These are phyloP conservation scores for Soucietia sequanensis DNA, from an alignment of 805 yeast species.

Conservation along the genomic window DNA sequence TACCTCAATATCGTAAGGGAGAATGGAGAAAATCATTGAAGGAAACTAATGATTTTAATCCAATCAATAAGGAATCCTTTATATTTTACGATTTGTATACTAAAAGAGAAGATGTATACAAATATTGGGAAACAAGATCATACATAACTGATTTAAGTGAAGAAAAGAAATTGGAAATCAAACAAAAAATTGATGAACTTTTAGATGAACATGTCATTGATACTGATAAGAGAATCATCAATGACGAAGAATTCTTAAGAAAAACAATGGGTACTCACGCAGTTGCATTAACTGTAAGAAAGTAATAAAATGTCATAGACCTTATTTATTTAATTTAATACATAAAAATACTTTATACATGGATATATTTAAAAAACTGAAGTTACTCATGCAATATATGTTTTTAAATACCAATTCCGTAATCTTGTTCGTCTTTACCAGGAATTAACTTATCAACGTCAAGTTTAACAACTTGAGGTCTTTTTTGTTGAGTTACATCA, in stretches of 20 bases:
- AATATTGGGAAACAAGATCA: constrained; percentile 54
- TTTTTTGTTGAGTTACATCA: no score
- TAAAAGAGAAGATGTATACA: constrained; percentile 37
- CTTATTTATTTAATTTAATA: no score
- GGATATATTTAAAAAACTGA: no score
- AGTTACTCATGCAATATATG: no score
- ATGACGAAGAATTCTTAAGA: constrained; percentile 14
- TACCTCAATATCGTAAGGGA: constrained; percentile 56
- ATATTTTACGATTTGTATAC: constrained; percentile 27
- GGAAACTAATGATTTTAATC: constrained; percentile 30
- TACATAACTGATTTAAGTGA: constrained; percentile 48
- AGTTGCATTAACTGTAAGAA: constrained; percentile 10
- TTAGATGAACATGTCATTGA: constrained; percentile 17
- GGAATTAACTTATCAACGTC: neutral
- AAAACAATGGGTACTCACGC: constrained; percentile 26
- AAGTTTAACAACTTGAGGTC: neutral
- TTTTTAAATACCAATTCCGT: no score
- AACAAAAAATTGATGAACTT: constrained; percentile 27
- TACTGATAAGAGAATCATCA: constrained; percentile 4
- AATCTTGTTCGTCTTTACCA: no score
- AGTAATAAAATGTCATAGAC: no score
- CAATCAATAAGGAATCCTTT: constrained; percentile 31
- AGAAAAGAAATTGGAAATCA: constrained; percentile 31
- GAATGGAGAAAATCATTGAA: constrained; percentile 45
- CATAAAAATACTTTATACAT: no score